A percentile compares a stretch with the other conserved stretches of the same genome.
Conservation (phyloP, 768 basidiomycete species). For the Phanerochaete sordida region DNA sequence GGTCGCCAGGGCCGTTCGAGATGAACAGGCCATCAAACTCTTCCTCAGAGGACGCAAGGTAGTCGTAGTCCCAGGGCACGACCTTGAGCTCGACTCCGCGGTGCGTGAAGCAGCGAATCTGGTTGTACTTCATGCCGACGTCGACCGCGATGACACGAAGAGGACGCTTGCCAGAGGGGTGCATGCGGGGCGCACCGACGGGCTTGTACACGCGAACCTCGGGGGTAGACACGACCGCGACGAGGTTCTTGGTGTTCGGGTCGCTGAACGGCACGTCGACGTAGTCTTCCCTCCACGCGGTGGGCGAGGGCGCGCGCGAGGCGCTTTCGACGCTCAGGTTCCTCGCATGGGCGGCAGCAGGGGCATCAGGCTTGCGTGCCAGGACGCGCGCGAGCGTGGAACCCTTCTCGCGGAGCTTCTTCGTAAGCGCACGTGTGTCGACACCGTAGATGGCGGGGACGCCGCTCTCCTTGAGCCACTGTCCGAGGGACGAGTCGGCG, state of each 20-base stretch:
- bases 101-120: constrained; percentile 91
- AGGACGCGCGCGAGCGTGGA: constrained; percentile 87
- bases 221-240: constrained; percentile 80
- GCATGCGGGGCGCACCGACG: constrained; percentile 48
- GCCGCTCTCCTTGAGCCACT: constrained; percentile 94
- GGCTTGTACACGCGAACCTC: constrained; percentile 69
- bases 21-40: constrained; percentile 94
- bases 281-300: constrained; percentile 83
- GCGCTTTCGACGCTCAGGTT: constrained; percentile 31
- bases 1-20: constrained; percentile 98
- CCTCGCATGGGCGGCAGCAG: constrained; percentile 9
- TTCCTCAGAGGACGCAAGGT: constrained; percentile 64
- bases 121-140: constrained; percentile 99
- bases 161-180: constrained; percentile 69
- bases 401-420: constrained; percentile 93
- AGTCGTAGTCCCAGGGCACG: constrained; percentile 96
- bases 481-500: constrained; percentile 78
- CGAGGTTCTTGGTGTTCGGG: constrained; percentile 87
- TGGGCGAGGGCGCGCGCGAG: constrained; percentile 49
- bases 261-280: constrained; percentile 82
- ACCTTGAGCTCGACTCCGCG: constrained; percentile 96
- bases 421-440: constrained; percentile 95
- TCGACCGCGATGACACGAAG: constrained; percentile 89
- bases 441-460: constrained; percentile 94
- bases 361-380: constrained; percentile 51